Evolutionary conservation across 352 stramenopile genomes (phyloP).

Genomic region (Globisporangium orthogonon): DNA sequence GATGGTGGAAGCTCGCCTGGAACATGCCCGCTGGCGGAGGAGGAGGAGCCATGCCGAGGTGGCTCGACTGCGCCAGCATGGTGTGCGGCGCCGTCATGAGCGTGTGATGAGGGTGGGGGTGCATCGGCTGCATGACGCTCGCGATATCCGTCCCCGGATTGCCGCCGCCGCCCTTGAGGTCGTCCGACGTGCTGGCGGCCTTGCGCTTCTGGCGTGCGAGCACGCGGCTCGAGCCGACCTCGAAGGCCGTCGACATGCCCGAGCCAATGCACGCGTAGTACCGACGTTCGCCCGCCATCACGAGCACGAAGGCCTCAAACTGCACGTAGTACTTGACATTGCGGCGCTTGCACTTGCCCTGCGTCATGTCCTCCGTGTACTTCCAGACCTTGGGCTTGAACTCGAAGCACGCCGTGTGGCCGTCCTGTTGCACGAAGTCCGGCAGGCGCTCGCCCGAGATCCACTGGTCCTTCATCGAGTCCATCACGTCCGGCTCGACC

Average conservation of each 20-base stretch:
- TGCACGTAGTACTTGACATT: conserved; percentile 89
- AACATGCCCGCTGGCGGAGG: conserved; percentile 12
- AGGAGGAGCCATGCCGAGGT: conserved; percentile 18
- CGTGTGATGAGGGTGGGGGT: conserved; percentile 13
- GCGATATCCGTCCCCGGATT: background rate
- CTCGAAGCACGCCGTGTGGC: conserved; percentile 70
- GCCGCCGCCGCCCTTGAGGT: conserved; percentile 18
- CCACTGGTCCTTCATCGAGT: conserved; percentile 83
- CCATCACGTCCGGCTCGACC: conserved; percentile 70
- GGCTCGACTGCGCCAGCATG: conserved; percentile 9
- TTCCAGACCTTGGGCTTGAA: conserved; percentile 90
- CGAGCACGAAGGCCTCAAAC: conserved; percentile 81
- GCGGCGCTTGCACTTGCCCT: conserved; percentile 83
- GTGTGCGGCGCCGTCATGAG: conserved; percentile 18
- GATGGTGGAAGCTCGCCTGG: conserved; percentile 13
- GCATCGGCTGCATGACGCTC: conserved; percentile 19
- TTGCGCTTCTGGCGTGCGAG: conserved; percentile 83
- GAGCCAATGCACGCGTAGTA: conserved; percentile 85
- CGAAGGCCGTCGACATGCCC: conserved; percentile 81
- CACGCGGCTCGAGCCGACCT: conserved; percentile 79
- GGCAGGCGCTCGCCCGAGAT: conserved; percentile 75
- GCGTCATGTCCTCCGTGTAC: conserved; percentile 86
- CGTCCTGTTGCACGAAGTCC: conserved; percentile 79
- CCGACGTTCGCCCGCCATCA: conserved; percentile 60
- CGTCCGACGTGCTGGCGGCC: conserved; percentile 33